Percentiles rank a stretch among this genome's conserved stretches.
Evolutionary conservation across 2,329 filamentous ascomycete genomes (phyloP).

Genomic region (Arthrobotrys iridis): DNA sequence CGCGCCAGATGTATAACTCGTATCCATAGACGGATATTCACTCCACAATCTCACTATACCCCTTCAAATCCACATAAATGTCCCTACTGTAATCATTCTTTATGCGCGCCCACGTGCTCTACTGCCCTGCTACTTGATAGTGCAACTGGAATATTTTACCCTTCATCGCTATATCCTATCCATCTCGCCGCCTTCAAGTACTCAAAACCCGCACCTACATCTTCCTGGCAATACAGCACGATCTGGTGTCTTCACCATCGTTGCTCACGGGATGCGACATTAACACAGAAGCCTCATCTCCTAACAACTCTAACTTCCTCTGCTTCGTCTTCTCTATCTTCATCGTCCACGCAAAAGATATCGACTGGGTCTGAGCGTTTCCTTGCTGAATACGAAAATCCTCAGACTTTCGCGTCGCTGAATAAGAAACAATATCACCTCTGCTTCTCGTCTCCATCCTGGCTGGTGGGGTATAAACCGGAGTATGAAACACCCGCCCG

Average conservation of each 20-base stretch:
- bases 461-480: constrained; percentile 36
- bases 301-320: neutral
- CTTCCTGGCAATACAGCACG: constrained; percentile 26
- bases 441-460: constrained; percentile 18
- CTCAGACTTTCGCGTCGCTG: neutral
- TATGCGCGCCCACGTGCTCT: constrained; percentile 27
- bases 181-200: constrained; percentile 29
- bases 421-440: constrained; percentile 39
- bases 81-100: constrained; percentile 31
- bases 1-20: constrained; percentile 13
- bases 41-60: neutral
- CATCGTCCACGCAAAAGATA: neutral
- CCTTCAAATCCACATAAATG: constrained; percentile 12
- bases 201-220: neutral
- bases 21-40: constrained; percentile 14
- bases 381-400: constrained; percentile 16
- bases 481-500: constrained; percentile 26
- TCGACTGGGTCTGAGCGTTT: neutral
- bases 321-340: neutral
- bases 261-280: constrained; percentile 31
- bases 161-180: constrained; percentile 21
- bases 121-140: constrained; percentile 41
- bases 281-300: constrained; percentile 13
- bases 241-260: constrained; percentile 47
- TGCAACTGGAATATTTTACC: constrained; percentile 31